Evolutionary conservation across 345 rosid genomes (phyloP), one percentile per base, ranked within the genome.

Genomic region (Geranium rotundifolium): DNA sequence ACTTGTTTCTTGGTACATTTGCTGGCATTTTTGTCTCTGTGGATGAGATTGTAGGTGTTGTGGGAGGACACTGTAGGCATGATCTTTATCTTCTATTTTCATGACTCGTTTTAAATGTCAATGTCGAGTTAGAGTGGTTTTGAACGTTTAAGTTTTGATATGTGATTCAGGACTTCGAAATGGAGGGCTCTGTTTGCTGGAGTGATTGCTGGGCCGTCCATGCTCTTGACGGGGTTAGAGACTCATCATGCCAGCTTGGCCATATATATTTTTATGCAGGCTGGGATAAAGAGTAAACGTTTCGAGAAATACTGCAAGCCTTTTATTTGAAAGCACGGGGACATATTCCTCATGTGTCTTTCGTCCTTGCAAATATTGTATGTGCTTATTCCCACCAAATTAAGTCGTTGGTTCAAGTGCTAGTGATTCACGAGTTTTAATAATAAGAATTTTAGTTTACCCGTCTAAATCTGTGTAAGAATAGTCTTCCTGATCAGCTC

Each of bases 261-360:
- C 63, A 80, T 89, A 29, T 92, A 92, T 75, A 87, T 92, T 70
- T 73, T 92, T 61, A 89, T 92, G 91, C 91, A 95, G 17, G 98
- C 98, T 17, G 98, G 98, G 23, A 89, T 92, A 65, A 92, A 92
- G 63, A 92, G 98, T 72, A 82, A 82, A 65, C 84, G 81, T 54
- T 85, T 89, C 67, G 95, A 91, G 63, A 71, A 68, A 34, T 58
- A 81, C n/a, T 92, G 96, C 70, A 85, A 85, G 73, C 98, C 98
- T 30, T 95, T 92, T 67, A 85, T 96, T 49, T 92, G 98, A 96
- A 89, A 85, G 86, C 96, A 92, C 54, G 95, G 96, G 1, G 98
- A 92, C 72, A 67, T 87, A 55, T 87, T 92, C 71, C 93, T 92
- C 56, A 92, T 89, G 98, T 92, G 96, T 72, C 93, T 89, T 64